Percentiles rank a stretch among this genome's conserved stretches.
phyloP scores from a whole-genome alignment of 371 early-diverging fungal genomes.

The Mucor ambiguus region DNA sequence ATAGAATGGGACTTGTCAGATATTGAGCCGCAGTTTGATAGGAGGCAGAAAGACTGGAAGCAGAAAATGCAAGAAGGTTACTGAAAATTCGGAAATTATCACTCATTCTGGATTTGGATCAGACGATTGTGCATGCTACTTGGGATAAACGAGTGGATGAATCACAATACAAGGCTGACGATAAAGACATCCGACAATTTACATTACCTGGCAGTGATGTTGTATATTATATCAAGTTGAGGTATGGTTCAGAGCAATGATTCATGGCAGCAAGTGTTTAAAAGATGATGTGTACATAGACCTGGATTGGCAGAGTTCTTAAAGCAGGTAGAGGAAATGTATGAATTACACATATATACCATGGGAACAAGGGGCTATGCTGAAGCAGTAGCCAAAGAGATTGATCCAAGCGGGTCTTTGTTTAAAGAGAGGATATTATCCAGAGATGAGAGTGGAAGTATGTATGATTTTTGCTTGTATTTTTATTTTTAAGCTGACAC shows the following conservation, averaged over 20 bases:
- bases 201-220: conserved; percentile 68
- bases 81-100: conserved; percentile 76
- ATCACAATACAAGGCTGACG: conserved; percentile 74
- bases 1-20: neutral
- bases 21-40: conserved; percentile 27
- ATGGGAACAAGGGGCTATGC: conserved; percentile 99
- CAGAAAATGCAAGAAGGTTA: conserved; percentile 71
- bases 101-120: conserved; percentile 98
- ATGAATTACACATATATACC: conserved; percentile 99
- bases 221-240: conserved; percentile 84
- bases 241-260: conserved; percentile 34
- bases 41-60: conserved; percentile 83
- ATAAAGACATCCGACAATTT: conserved; percentile 75
- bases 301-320: conserved; percentile 88
- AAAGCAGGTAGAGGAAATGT: conserved; percentile 63
- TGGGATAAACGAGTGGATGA: conserved; percentile 79
- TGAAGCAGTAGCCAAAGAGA: conserved; percentile 79
- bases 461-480: neutral
- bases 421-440: conserved; percentile 95
- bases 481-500: conserved; percentile 1
- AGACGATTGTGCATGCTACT: conserved; percentile 98
- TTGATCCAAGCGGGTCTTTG: conserved; percentile 84
- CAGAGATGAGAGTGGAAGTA: conserved; percentile 94
- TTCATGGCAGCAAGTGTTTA: neutral
- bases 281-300: conserved; percentile 28